Conservation (phyloP, 2,329 filamentous ascomycete species). For the Talaromyces sp. region DNA sequence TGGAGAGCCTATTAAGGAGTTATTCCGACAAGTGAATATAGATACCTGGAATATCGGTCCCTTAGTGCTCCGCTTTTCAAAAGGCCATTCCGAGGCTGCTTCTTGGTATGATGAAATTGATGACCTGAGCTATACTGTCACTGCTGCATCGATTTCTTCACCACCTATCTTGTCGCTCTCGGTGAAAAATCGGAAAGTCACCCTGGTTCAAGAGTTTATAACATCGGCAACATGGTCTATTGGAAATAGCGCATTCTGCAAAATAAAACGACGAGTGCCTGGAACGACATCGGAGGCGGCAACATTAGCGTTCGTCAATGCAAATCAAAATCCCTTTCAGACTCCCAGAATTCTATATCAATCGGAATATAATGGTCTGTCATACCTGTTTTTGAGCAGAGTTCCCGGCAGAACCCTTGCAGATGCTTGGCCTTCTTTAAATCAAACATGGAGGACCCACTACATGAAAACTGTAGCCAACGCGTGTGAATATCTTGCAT, state of each 20-base stretch:
- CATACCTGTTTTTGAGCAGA: slow-evolving; percentile 29
- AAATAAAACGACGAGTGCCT: slow-evolving; percentile 17
- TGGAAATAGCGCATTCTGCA: slow-evolving; percentile 25
- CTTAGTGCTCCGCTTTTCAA: not conserved
- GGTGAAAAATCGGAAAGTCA: not conserved
- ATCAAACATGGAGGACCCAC: slow-evolving; percentile 21
- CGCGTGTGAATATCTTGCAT: not conserved
- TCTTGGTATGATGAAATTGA: slow-evolving; percentile 7
- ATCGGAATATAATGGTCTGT: slow-evolving; percentile 22
- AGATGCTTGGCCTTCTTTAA: slow-evolving; percentile 28
- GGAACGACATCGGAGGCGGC: slow-evolving; percentile 15
- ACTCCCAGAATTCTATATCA: not conserved
- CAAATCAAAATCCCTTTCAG: not conserved
- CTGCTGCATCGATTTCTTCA: not conserved
- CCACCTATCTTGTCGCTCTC: not conserved
- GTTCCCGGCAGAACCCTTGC: slow-evolving; percentile 30
- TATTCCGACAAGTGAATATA: slow-evolving; percentile 1
- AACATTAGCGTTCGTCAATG: not conserved
- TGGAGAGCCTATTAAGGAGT: too few species aligned
- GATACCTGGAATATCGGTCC: slow-evolving; percentile 1
- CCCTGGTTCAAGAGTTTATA: slow-evolving; percentile 24
- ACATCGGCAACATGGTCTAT: slow-evolving; percentile 27
- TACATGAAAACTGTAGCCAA: slow-evolving; percentile 19
- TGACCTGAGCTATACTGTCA: not conserved
- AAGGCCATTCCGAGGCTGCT: not conserved